Evolutionary conservation across 139 green algal species (phyloP).

Genomic region (Chlorella sp.): DNA sequence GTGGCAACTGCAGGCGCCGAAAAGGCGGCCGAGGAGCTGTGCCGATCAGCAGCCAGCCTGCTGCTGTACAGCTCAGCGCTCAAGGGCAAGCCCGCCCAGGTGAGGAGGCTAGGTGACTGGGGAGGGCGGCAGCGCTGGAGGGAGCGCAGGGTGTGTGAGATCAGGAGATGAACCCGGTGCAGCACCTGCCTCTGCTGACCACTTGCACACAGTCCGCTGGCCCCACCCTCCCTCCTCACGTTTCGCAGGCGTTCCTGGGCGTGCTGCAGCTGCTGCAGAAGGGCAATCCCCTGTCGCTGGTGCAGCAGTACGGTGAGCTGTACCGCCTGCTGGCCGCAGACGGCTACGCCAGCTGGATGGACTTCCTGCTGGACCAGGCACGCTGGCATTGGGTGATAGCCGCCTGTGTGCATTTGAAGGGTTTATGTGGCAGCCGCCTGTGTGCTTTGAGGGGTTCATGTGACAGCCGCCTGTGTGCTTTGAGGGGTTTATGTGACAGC

Average conservation of each 20-base stretch:
- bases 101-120: not conserved
- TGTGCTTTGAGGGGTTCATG: too few relatives aligned
- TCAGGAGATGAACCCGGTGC: too few relatives aligned
- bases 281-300: slow-evolving; percentile 12
- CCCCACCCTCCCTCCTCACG: not conserved
- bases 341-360: slow-evolving; percentile 6
- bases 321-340: slow-evolving; percentile 18
- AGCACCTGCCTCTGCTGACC: too few relatives aligned
- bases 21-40: slow-evolving; percentile 38
- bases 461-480: too few relatives aligned
- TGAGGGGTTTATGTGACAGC: too few relatives aligned
- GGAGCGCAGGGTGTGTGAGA: too few relatives aligned
- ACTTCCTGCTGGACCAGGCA: slow-evolving; percentile 30
- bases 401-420: not conserved
- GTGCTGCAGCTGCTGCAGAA: slow-evolving; percentile 36
- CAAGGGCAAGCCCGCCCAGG: slow-evolving; percentile 21
- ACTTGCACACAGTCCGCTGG: too few relatives aligned
- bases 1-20: slow-evolving; percentile 1
- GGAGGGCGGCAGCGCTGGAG: not conserved
- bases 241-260: slow-evolving; percentile 25
- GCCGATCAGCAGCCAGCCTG: slow-evolving; percentile 10
- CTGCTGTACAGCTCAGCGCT: slow-evolving; percentile 29
- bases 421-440: not conserved
- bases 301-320: slow-evolving; percentile 34
- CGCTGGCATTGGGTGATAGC: too few relatives aligned